Conservation (phyloP, 2,329 filamentous ascomycete species). For the Nannizziopsis barbatae region DNA sequence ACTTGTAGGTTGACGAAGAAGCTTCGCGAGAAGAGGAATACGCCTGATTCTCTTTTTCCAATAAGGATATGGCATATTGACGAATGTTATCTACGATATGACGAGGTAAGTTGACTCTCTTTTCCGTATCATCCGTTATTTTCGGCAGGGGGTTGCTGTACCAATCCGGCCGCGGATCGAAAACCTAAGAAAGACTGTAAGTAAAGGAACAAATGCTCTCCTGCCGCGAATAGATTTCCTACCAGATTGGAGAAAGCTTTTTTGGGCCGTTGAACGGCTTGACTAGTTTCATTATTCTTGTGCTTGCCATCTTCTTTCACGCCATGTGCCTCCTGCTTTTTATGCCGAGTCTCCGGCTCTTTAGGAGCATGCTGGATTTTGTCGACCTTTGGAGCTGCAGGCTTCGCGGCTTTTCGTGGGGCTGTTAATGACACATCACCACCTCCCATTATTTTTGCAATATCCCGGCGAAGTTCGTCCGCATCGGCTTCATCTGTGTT, state of each 20-base stretch:
- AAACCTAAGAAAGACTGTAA: constrained; percentile 34
- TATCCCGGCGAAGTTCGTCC: constrained; percentile 32
- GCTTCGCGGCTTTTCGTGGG: constrained; percentile 28
- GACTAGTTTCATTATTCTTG: background rate
- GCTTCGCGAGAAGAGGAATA: constrained; percentile 63
- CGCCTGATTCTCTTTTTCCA: constrained; percentile 64
- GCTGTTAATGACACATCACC: constrained; percentile 14
- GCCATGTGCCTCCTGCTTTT: constrained; percentile 16
- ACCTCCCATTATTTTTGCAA: constrained; percentile 26
- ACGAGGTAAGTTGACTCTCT: constrained; percentile 39
- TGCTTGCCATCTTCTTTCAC: constrained; percentile 22
- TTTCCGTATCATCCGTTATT: constrained; percentile 39
- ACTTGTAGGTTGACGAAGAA: constrained; percentile 81
- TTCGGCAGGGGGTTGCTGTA: constrained; percentile 47
- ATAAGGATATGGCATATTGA: constrained; percentile 58
- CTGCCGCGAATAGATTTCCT: background rate
- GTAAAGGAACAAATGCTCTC: background rate
- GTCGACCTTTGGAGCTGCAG: constrained; percentile 3
- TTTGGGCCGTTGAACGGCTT: background rate
- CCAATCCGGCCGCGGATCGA: constrained; percentile 57
- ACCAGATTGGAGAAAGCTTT: constrained; percentile 10
- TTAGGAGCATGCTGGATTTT: background rate
- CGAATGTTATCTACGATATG: constrained; percentile 46
- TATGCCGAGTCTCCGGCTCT: background rate
- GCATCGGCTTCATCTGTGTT: constrained; percentile 22